phyloP scores from a whole-genome alignment of 345 rosid species.

The Eucalyptus curtisii region DNA sequence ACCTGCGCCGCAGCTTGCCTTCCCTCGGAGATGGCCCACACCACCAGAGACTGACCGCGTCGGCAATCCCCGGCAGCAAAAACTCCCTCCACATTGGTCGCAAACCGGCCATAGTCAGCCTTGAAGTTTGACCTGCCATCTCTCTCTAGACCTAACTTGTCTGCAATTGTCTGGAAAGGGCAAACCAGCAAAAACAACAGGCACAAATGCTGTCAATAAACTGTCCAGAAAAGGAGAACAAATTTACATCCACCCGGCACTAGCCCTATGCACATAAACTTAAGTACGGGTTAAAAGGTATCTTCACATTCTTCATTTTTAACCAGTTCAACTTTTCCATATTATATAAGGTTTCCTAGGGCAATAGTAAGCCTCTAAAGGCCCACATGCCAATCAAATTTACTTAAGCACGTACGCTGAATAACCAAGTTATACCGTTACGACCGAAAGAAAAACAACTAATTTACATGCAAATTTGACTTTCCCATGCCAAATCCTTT shows the following conservation, averaged over 20 bases:
- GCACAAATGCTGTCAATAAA: neutral
- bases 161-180: constrained; percentile 45
- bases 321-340: neutral
- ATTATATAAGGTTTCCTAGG: neutral
- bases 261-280: neutral
- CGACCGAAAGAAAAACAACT: neutral
- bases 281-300: neutral
- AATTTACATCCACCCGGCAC: neutral
- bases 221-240: neutral
- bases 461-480: neutral
- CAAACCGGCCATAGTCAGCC: constrained; percentile 90
- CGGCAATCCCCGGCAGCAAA: constrained; percentile 99
- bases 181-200: neutral
- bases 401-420: neutral
- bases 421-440: neutral
- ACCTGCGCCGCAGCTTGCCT: constrained; percentile 94
- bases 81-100: constrained; percentile 71
- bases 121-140: constrained; percentile 85
- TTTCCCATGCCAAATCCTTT: neutral
- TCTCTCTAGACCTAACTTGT: constrained; percentile 73
- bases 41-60: constrained; percentile 94
- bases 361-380: neutral
- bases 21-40: constrained; percentile 99
- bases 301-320: neutral
- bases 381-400: neutral